Evolutionary conservation across 1,139 yeast genomes (phyloP).

Genomic region (Keqinozyma sinolaborantium): DNA sequence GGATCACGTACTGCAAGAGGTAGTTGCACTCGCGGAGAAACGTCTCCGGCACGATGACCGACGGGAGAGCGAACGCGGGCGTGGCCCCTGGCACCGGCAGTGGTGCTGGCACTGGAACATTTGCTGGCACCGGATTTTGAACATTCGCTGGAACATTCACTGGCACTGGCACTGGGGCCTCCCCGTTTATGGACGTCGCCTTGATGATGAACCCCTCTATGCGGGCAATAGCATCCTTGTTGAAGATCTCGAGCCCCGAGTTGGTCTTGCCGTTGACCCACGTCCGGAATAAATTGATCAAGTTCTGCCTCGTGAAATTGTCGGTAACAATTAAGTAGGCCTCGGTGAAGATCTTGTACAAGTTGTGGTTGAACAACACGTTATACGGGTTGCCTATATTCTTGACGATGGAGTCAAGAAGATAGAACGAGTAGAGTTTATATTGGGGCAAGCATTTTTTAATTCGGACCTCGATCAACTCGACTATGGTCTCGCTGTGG

Average conservation of each 20-base stretch:
- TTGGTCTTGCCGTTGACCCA: slow-evolving; percentile 33
- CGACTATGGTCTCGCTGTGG: slow-evolving; percentile 29
- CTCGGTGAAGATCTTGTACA: slow-evolving; percentile 34
- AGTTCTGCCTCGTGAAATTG: slow-evolving; percentile 31
- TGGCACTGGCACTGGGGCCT: slow-evolving; percentile 3
- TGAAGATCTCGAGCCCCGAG: slow-evolving; percentile 36
- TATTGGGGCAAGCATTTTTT: slow-evolving; percentile 36
- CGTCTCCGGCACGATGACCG: slow-evolving; percentile 22
- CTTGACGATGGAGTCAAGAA: slow-evolving; percentile 42
- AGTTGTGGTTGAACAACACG: slow-evolving; percentile 29
- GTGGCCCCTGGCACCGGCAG: slow-evolving; percentile 1
- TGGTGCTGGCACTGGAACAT: slow-evolving; percentile 3
- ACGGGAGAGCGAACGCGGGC: slow-evolving; percentile 8
- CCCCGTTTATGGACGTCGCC: slow-evolving; percentile 24
- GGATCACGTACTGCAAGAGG: slow-evolving; percentile 28
- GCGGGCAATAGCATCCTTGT: slow-evolving; percentile 21
- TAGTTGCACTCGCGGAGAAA: slow-evolving; percentile 30
- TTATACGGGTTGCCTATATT: slow-evolving; percentile 45
- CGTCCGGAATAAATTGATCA: slow-evolving; percentile 38
- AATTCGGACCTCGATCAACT: slow-evolving; percentile 32
- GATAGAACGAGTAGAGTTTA: slow-evolving; percentile 35
- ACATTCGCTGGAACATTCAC: slow-evolving; percentile 1
- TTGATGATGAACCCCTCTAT: slow-evolving; percentile 39
- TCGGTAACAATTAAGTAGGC: slow-evolving; percentile 39
- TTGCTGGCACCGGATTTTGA: slow-evolving; percentile 1